phyloP scores from a whole-genome alignment of 805 yeast species.

The Candida bentonensis region DNA sequence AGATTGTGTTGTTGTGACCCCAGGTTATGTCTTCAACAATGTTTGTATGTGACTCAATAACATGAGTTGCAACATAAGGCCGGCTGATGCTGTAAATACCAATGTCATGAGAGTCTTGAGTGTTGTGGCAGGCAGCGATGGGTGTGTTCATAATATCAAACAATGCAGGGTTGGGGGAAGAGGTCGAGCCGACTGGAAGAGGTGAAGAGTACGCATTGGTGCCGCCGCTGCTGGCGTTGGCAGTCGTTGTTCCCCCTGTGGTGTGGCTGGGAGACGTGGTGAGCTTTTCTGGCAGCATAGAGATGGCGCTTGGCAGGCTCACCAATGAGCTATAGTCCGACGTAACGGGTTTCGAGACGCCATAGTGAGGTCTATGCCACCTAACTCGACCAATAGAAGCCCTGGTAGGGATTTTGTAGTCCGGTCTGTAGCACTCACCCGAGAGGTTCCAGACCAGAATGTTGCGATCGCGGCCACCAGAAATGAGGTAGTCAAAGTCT shows the following conservation, averaged over 20 bases:
- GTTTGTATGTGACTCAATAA: constrained; percentile 34
- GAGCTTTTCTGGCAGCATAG: neutral
- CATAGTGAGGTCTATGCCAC: too few relatives aligned
- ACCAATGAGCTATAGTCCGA: too few relatives aligned
- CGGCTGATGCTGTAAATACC: constrained; percentile 22
- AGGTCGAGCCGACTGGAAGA: neutral
- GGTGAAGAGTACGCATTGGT: neutral
- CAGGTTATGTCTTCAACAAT: constrained; percentile 46
- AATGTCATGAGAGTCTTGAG: neutral
- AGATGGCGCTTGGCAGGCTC: neutral
- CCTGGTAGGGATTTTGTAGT: constrained; percentile 56
- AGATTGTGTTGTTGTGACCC: constrained; percentile 31
- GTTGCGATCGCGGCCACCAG: constrained; percentile 88
- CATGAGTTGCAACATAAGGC: constrained; percentile 54
- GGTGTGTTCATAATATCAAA: neutral
- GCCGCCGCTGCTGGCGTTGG: neutral
- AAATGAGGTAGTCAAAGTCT: constrained; percentile 59
- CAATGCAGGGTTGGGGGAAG: neutral
- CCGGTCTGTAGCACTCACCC: constrained; percentile 37
- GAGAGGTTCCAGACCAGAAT: constrained; percentile 62
- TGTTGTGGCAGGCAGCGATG: neutral
- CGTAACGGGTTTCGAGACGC: too few relatives aligned
- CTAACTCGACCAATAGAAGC: constrained; percentile 66
- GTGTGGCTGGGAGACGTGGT: neutral
- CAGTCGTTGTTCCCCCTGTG: neutral